These are phyloP conservation scores for Chlorella ohadii DNA, from an alignment of 139 green algal genomes.

Conservation along the genomic window DNA sequence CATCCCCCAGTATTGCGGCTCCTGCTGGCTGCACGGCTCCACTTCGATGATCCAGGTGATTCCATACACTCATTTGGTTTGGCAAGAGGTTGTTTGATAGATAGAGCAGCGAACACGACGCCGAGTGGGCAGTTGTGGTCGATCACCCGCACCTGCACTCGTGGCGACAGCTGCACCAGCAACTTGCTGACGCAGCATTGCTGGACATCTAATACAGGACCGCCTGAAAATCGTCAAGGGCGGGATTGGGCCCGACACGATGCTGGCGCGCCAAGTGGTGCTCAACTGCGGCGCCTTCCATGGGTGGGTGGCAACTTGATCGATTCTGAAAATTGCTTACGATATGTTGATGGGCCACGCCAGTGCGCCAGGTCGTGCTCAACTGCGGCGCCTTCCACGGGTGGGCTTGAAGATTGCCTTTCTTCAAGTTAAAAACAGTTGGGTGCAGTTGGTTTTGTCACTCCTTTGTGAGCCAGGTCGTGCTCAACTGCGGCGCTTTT, in stretches of 20 bases:
- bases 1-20: constrained; percentile 62
- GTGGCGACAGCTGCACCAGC: too few relatives aligned
- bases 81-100: too few relatives aligned
- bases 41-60: constrained; percentile 56
- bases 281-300: constrained; percentile 73
- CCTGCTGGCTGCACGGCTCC: constrained; percentile 69
- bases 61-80: too few relatives aligned
- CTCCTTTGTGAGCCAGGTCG: constrained; percentile 54
- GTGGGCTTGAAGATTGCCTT: constrained; percentile 16
- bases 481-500: constrained; percentile 70
- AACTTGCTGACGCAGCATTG: too few relatives aligned
- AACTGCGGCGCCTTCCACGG: constrained; percentile 69
- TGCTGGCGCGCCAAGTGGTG: constrained; percentile 64
- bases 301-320: too few relatives aligned
- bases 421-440: too few relatives aligned
- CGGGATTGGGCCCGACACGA: constrained; percentile 58
- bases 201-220: too few relatives aligned
- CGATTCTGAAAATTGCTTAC: constrained; percentile 73
- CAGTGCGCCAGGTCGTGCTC: constrained; percentile 62
- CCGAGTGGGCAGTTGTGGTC: too few relatives aligned
- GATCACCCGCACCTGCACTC: too few relatives aligned
- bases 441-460: too few relatives aligned
- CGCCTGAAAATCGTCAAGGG: constrained; percentile 70
- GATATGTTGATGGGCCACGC: constrained; percentile 59
- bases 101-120: too few relatives aligned